Base-by-base conservation (phyloP, 1,139 yeast species). In the Pneumocystis oryctolagi region DNA sequence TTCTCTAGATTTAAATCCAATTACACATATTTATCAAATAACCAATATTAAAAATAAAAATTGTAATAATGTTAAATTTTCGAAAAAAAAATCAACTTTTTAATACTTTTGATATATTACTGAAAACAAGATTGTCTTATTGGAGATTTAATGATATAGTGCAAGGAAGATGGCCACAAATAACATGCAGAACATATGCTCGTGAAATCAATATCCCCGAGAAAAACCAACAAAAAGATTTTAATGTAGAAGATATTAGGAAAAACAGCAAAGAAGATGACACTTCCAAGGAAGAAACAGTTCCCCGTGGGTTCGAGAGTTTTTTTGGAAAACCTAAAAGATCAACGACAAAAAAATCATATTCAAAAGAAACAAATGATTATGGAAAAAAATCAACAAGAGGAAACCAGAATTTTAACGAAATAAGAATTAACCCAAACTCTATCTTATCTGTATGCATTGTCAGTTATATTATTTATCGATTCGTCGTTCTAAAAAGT, bases 261-360 rank as follows among this genome's bases (percentile, higher is more conserved):
- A 60, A 59, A 14, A 42, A 30, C n/a, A 40, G 31, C 18, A 32
- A 9, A 12, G n/a, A 20, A 40, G 30, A 59, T 30, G 31, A 28
- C 3, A 31, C n/a, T 9, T 47, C 34, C 30, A 25, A 47, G 14
- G 61, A 47, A 8, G 39, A 31, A 30, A 30, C 30, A 25, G 14
- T 39, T 39, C 65, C 65, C n/a, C 60, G 60, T 47, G 65, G 65
- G 12, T 63, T 63, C 30, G 61, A 63, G 55, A 60, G 53, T 30
- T 63, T 63, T 56, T 63, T 63, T 59, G 65, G 65, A 18, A 55
- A 25, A 20, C 60, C 40, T 37, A 47, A 40, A 60, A 30, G 47
- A 60, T 34, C 57, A 30, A 20, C 34, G 34, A 35, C 60, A 58
- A 42, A 55, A 55, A 32, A 37, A 63, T 34, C 47, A 18, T 32